Conservation (phyloP, 2,329 filamentous ascomycete genomes). For the Aspergillus intermedius region DNA sequence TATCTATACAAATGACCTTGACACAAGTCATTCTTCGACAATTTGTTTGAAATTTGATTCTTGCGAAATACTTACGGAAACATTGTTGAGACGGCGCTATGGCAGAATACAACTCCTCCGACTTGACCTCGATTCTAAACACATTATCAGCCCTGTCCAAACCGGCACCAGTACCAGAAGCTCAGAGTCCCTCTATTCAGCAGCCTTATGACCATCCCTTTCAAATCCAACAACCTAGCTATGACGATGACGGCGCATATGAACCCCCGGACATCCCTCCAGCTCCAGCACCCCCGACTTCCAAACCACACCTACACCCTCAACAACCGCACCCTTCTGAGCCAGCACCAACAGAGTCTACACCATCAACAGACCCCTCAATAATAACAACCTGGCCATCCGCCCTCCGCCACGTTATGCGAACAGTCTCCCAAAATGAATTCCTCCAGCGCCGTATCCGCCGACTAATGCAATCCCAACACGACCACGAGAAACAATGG, state of each 20-base stretch:
- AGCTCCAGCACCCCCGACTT: background rate
- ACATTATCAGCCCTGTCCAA: conserved; percentile 34
- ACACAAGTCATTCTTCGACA: no score
- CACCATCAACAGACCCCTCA: conserved; percentile 32
- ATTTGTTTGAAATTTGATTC: no score
- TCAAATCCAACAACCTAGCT: background rate
- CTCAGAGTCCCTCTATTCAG: background rate
- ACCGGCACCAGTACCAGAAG: background rate
- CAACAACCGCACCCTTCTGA: conserved; percentile 2
- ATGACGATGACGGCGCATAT: conserved; percentile 7
- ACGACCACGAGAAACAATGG: conserved; percentile 58
- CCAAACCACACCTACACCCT: background rate
- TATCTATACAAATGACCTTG: background rate
- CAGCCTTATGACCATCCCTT: background rate
- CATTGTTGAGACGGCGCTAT: background rate
- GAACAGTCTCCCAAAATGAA: conserved; percentile 42
- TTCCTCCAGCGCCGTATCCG: conserved; percentile 41
- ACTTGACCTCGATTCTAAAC: conserved; percentile 36
- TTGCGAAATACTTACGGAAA: conserved; percentile 7
- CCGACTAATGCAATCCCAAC: conserved; percentile 57
- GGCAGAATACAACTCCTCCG: conserved; percentile 22
- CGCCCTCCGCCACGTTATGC: conserved; percentile 47
- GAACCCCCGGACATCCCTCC: conserved; percentile 13
- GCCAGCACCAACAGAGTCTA: conserved; percentile 4
- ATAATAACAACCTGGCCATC: conserved; percentile 48